Conservation (phyloP, 2,329 filamentous ascomycete genomes). For the Reticulascus tulasneorum region DNA sequence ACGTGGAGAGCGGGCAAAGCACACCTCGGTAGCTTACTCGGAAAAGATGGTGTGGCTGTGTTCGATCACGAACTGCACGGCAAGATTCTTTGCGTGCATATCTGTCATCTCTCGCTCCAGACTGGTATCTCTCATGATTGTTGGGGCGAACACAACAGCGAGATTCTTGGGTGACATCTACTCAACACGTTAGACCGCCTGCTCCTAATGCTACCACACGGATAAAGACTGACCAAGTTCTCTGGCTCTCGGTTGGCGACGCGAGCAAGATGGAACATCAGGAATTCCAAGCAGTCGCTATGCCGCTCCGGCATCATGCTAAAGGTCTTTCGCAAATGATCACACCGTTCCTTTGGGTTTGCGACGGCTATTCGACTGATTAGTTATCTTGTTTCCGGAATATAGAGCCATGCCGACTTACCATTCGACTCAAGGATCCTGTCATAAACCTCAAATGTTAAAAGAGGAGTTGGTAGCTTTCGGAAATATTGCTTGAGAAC, state of each 20-base stretch:
- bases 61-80: conserved; percentile 90
- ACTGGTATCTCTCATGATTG: conserved; percentile 88
- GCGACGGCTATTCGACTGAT: conserved; percentile 51
- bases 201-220: background rate
- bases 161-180: conserved; percentile 96
- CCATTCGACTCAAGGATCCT: conserved; percentile 75
- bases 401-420: no score
- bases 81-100: conserved; percentile 87
- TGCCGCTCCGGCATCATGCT: conserved; percentile 78
- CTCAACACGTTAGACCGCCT: background rate
- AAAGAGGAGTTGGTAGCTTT: conserved; percentile 80
- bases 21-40: conserved; percentile 26
- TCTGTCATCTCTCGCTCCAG: conserved; percentile 94
- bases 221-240: conserved; percentile 63
- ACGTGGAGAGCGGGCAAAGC: conserved; percentile 1
- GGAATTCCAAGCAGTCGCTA: conserved; percentile 84
- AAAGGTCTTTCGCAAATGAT: conserved; percentile 69
- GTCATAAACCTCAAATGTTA: conserved; percentile 93
- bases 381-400: conserved; percentile 7
- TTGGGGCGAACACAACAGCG: conserved; percentile 95
- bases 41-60: conserved; percentile 79
- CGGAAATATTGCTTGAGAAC: conserved; percentile 97
- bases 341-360: conserved; percentile 63
- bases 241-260: conserved; percentile 79
- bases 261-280: conserved; percentile 87